Evolutionary conservation across 2,329 filamentous ascomycete species (phyloP).

Genomic region (Amauroascus niger): DNA sequence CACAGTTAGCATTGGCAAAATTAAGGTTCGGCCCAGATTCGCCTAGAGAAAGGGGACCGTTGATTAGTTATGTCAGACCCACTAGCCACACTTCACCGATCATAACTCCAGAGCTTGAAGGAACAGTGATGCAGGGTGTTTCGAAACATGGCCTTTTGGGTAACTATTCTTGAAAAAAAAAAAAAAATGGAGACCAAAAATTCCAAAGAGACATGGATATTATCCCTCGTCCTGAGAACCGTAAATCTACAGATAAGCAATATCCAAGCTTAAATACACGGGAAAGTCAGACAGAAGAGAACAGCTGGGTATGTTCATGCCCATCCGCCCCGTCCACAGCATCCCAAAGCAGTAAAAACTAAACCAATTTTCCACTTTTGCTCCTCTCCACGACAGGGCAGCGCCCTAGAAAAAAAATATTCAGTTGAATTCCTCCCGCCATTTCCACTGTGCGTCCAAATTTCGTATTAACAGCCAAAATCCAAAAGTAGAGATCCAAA

Average conservation of each 20-base stretch:
- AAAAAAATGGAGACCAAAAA: no score
- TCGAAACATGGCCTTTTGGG: not conserved
- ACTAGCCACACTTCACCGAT: conserved; percentile 1
- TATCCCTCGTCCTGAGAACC: no score
- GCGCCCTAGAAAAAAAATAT: conserved; percentile 1
- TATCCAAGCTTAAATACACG: not conserved
- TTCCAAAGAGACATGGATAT: no score
- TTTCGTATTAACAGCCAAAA: conserved; percentile 2
- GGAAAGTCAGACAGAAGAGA: not conserved
- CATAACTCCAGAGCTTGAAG: not conserved
- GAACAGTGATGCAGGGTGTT: not conserved
- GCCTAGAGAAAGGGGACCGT: not conserved
- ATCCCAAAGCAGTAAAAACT: not conserved
- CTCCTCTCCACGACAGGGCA: not conserved
- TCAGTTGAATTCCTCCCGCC: not conserved
- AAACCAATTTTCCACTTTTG: not conserved
- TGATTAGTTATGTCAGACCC: conserved; percentile 5
- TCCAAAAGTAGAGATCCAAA: not conserved
- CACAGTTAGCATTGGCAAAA: not conserved
- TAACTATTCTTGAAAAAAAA: not conserved
- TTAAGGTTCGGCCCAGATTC: conserved; percentile 5
- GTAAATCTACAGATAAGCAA: not conserved
- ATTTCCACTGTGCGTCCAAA: not conserved
- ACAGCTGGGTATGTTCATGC: not conserved
- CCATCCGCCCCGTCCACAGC: not conserved